Evolutionary conservation across 148 eudicot genomes (phyloP), one percentile per base, ranked within the genome.

Genomic region (Fagopyrum tataricum): DNA sequence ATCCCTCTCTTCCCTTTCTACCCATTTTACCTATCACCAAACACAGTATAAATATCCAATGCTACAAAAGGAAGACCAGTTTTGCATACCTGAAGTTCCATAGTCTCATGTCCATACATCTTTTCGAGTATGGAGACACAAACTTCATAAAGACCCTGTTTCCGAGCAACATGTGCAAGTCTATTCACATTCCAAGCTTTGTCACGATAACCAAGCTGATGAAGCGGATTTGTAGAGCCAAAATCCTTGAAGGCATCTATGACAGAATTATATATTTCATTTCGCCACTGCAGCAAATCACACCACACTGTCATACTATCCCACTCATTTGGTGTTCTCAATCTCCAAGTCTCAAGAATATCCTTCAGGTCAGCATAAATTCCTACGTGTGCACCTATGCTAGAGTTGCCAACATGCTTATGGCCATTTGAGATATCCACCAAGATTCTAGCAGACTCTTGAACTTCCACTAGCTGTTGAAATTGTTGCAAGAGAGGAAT

Each of bases 111-210:
- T 18, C 97, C 99, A 86, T 96, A 96, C 97, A 96, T 90, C 83
- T 96, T 96, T 42, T 92, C 99, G 75, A 96, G 84, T 75, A 96
- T 87, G 61, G 91, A 78, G 58, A 96, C 96, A 86, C 99, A 96
- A 78, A 90, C 97, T 77, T 96, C 99, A 84, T 87, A 74, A 15
- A 92, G 83, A 48, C 97, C 94, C 76, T 96, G 99, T 84, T 96
- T 96, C 46, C 96, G 94, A 81, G 94, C 82, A 79, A 96, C 90
- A 73, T 88, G 96, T 74, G 97, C 99, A 69, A 92, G 92, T 87
- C 85, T 96, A 81, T 96, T 96, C 43, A 96, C 97, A 83, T 90
- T 96, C 97, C 97, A 96, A 52, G 99, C 99, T 83, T 90, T 96
- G 80, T 96, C 99, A 78, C 97, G 94, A 78, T 87, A 96, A 67